Base-by-base conservation (phyloP, 495 filamentous ascomycete genomes). In the Tuber umbilicatum region DNA sequence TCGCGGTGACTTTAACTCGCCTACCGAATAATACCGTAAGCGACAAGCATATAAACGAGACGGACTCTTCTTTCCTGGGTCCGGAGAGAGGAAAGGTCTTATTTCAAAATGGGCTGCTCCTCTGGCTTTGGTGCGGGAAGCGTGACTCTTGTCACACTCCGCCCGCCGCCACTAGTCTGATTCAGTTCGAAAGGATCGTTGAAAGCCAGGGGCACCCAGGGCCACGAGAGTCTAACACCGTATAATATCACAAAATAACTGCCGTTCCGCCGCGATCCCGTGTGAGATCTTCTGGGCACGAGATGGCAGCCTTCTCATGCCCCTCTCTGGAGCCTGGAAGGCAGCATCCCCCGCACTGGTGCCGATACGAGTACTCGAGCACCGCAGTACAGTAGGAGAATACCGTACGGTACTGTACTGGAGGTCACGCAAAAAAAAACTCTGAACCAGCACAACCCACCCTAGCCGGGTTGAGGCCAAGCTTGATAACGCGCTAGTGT, bases 101-200 rank as follows among this genome's bases (percentile, higher is more conserved):
- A 64, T 35, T 64, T 64, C 55, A 27, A 64, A 64, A 64, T 35
- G 27, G 55, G 55, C 27, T 35, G 55, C 55, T 64, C 55, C 27
- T 64, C n/a, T 17, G 55, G 55, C 27, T 31, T 31, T 27, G 55
- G 55, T 16, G 27, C 55, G 55, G 55, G 55, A 64, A 64, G 55
- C 55, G 27, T 64, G 55, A 64, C 27, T 64, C 55, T 64, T 64
- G 55, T 64, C 55, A 64, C 27, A 35, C 55, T 64, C 27, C 55
- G 55, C 55, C 55, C 55, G 55, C 27, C 55, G 55, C 55, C 55
- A 35, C 55, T 64, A 27, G 55, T 35, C 55, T 64, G 27, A 35
- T 64, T 35, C 55, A 35, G 55, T 35, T 2, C 14, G 31, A 14
- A 64, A 17, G 12, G 27, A 64, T 17, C 27, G 55, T 17, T 35